phyloP scores from a whole-genome alignment of 139 green algal genomes.

The Haematococcus sp. region DNA sequence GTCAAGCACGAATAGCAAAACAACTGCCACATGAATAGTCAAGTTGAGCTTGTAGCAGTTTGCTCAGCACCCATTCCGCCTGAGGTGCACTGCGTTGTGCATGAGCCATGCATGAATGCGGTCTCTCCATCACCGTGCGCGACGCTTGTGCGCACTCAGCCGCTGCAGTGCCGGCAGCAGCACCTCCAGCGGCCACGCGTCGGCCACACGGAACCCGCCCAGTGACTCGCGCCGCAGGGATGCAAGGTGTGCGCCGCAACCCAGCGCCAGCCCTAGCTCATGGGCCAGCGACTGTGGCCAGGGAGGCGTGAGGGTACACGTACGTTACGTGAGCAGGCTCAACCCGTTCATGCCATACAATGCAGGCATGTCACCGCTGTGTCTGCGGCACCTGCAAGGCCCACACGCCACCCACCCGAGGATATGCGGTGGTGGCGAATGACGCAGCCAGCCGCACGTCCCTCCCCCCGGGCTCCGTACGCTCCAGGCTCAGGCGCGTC shows the following conservation, averaged over 20 bases:
- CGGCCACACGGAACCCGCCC: conserved; percentile 33
- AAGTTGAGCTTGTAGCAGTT: too few species aligned
- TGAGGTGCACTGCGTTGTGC: too few species aligned
- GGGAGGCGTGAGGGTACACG: not conserved
- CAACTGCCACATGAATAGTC: too few species aligned
- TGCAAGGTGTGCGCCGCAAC: conserved; percentile 33
- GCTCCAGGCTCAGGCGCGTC: not conserved
- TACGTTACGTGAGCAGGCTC: not conserved
- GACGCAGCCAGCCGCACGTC: not conserved
- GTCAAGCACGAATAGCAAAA: too few species aligned
- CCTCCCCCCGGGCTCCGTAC: not conserved
- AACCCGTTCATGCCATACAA: too few species aligned
- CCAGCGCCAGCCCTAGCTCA: conserved; percentile 34
- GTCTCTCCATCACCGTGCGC: too few species aligned
- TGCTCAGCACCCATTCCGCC: too few species aligned
- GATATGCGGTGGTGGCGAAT: not conserved
- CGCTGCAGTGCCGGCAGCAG: conserved; percentile 29
- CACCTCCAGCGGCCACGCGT: conserved; percentile 52
- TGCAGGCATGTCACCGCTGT: too few species aligned
- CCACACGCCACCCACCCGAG: not conserved
- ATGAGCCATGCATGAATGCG: too few species aligned
- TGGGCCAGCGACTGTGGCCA: conserved; percentile 23
- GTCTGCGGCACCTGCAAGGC: not conserved
- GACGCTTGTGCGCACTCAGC: too few species aligned
- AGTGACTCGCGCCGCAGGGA: conserved; percentile 34